Conservation (phyloP, 1,284 basidiomycete genomes). For the Ustilago curta region DNA sequence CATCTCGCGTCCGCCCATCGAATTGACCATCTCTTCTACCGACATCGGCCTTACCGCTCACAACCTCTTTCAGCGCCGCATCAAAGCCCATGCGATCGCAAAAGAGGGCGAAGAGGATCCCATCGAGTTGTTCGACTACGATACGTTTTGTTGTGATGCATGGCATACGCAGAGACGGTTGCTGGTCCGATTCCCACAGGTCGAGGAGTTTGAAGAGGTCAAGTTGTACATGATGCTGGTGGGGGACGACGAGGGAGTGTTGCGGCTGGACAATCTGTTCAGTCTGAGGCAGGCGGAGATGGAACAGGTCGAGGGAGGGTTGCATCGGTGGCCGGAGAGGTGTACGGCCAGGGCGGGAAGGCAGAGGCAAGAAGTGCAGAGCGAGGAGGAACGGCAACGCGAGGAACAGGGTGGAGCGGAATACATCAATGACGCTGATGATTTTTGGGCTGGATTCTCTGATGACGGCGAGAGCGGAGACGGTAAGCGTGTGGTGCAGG, state of each 20-base stretch:
- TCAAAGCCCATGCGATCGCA: neutral
- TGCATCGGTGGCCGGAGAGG: conserved; percentile 7
- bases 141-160: conserved; percentile 10
- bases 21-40: neutral
- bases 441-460: conserved; percentile 46
- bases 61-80: conserved; percentile 2
- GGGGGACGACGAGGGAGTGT: neutral
- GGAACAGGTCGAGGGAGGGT: neutral
- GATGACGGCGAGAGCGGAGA: conserved; percentile 24
- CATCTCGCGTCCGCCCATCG: conserved; percentile 32
- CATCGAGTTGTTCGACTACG: conserved; percentile 5
- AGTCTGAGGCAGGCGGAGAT: neutral
- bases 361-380: neutral
- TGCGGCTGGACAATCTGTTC: conserved; percentile 36
- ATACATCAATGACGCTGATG: conserved; percentile 45
- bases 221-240: conserved; percentile 14
- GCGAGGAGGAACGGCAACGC: neutral
- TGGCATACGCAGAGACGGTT: conserved; percentile 12
- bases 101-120: conserved; percentile 9
- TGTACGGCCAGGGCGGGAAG: neutral
- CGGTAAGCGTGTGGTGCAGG: neutral
- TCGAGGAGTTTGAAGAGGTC: neutral
- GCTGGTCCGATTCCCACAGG: conserved; percentile 7
- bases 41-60: neutral
- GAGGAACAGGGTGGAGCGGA: conserved; percentile 19